Evolutionary conservation across 2,329 filamentous ascomycete genomes (phyloP), one percentile per base, ranked within the genome.

Genomic region (Trichoderma atroviride): DNA sequence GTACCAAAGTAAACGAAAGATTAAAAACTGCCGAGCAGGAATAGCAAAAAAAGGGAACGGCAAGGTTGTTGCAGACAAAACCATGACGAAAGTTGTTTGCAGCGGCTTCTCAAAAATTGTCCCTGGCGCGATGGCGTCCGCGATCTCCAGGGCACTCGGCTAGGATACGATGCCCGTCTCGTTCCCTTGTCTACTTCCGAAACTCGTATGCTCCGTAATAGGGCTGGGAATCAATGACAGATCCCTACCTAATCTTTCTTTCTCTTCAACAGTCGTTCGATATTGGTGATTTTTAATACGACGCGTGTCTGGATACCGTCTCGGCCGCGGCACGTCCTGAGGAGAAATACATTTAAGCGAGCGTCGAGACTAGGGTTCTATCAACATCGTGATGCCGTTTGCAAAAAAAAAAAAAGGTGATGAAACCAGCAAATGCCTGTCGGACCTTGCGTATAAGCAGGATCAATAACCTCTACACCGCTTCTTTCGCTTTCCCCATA

Each of bases 101-200:
- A 19, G 11, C 35, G 16, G 22, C 62, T 33, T 33, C 33, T 64
- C n/a, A 52, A 64, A n/a, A 47, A 47, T 65, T 65, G 52, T n/a
- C 22, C 62, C 62, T 64, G 61, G 31, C 53, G 53, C 47, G 33
- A 65, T 40, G 22, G 6, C 7, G 35, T 33, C 58, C 33, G 29
- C 11, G 47, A 57, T 65, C 62, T 65, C 50, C 62, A 64, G 5
- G 33, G 53, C 16, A 11, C 50, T 43, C 35, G 4, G 22, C 50
- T 52, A 24, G 52, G 52, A 57, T 52, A 24, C 35, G 52, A 65
- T 65, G 52, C 33, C 13, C 40, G 50, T 65, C 50, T 47, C 19
- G 43, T 57, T 24, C 35, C 52, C 62, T n/a, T 56, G 61, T 56
- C 22, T 2, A 2, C n/a, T 27, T 43, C 35, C 24, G 52, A 56